Base-by-base conservation (phyloP, 257 asterid species). In the Salvia hispanica region DNA sequence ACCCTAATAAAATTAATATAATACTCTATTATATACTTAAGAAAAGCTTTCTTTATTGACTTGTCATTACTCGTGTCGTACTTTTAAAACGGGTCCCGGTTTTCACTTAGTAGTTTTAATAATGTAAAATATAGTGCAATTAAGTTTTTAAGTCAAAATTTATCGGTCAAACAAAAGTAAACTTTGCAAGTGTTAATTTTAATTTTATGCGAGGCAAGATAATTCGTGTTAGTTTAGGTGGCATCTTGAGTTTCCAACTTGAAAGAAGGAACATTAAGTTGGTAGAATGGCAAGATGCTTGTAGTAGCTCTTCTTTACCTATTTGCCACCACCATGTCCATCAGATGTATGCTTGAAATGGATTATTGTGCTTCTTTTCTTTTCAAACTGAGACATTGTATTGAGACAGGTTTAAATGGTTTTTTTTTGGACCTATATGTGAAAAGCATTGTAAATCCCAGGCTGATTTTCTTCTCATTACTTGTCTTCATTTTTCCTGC, bases 381-480 rank as follows among this genome's bases (percentile, higher is more conserved):
- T 18, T 18, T 40, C 21, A 25, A 64, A 33, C 34, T 58, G 48
- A 62, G 31, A 53, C 48, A 14, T 12, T 25, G n/a, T 40, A 28
- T 5, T 50, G 44, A 39, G 47, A 25, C 13, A 5, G 39, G 59
- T 39, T 10, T 39, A 39, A 5, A 39, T 39, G 43, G 7, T 15
- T 53, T 53, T 15, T 0, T 25, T 16, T 36, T 6, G 5, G 36
- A 31, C 42, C 61, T 50, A 28, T 13, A 36, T 42, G 8, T 56
- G 62, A 21, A 66, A 21, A 74, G 51, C 42, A 16, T 69, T 65
- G 63, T 65, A 54, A 48, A 56, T 52, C 46, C 14, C 12, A 8
- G 13, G 51, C 46, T 34, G 10, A n/a, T 42, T 43, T 46, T n/a
- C 58, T 37, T 31, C 48, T 44, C 34, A 5, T 58, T 65, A 21